A percentile compares a stretch with the other conserved stretches of the same genome.
phyloP scores from a whole-genome alignment of 805 yeast species.

The Candida ortonii region DNA sequence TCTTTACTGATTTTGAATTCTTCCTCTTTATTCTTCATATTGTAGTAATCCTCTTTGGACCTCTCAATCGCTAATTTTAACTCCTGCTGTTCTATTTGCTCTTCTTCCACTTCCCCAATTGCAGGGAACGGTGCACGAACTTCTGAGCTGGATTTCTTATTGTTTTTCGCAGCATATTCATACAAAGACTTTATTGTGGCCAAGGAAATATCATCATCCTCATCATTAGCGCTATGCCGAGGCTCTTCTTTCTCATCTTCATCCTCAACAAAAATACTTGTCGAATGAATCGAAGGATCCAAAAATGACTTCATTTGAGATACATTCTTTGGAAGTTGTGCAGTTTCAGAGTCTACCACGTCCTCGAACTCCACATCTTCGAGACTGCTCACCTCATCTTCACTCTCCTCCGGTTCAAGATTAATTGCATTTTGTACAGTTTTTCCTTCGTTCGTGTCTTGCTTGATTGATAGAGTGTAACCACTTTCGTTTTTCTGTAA shows the following conservation, averaged over 20 bases:
- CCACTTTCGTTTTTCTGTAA: slow-evolving; percentile 77
- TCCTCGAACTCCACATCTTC: slow-evolving; percentile 69
- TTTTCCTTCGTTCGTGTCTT: slow-evolving; percentile 41
- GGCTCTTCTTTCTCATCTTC: slow-evolving; percentile 2
- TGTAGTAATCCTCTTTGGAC: slow-evolving; percentile 42
- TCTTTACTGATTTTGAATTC: not conserved
- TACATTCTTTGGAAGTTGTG: not conserved
- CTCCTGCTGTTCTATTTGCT: slow-evolving; percentile 26
- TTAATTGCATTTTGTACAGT: slow-evolving; percentile 46
- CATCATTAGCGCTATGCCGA: not conserved
- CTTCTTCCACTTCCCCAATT: slow-evolving; percentile 17
- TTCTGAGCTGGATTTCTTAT: slow-evolving; percentile 12
- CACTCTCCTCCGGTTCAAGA: slow-evolving; percentile 33
- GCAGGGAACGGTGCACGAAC: too few species aligned
- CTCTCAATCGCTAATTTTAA: slow-evolving; percentile 46
- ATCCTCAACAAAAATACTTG: slow-evolving; percentile 20
- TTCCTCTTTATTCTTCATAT: slow-evolving; percentile 30
- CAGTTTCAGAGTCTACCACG: slow-evolving; percentile 35
- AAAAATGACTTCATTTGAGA: slow-evolving; percentile 14
- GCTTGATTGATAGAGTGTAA: slow-evolving; percentile 65
- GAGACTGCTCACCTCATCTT: slow-evolving; percentile 13
- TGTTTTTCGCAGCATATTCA: slow-evolving; percentile 30
- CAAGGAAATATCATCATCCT: slow-evolving; percentile 23
- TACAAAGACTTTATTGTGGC: slow-evolving; percentile 32
- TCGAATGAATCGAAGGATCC: slow-evolving; percentile 19